These are phyloP conservation scores for Aspergillus homomorphus DNA, from an alignment of 495 filamentous ascomycete genomes.

Conservation along the genomic window DNA sequence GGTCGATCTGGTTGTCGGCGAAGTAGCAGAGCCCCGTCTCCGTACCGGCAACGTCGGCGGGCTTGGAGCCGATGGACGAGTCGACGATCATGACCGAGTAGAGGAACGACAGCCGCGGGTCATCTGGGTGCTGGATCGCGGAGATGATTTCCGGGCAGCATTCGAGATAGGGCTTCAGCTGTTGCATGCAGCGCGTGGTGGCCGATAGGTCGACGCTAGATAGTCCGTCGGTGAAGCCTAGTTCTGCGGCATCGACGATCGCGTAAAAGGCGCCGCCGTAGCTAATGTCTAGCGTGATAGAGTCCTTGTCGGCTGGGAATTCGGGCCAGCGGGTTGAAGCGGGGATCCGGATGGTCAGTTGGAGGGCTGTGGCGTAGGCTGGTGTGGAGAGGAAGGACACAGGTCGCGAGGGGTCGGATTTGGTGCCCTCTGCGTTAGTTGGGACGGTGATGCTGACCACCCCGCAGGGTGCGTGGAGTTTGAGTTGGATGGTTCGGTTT, in stretches of 20 bases:
- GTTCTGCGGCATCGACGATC: conserved; percentile 15
- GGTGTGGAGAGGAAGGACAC: conserved; percentile 28
- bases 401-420: conserved; percentile 7
- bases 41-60: conserved; percentile 9
- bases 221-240: conserved; percentile 22
- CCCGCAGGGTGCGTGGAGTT: conserved; percentile 13
- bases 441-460: conserved; percentile 9
- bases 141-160: conserved; percentile 12
- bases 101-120: conserved; percentile 20
- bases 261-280: conserved; percentile 31
- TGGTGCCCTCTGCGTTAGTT: not conserved
- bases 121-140: conserved; percentile 20
- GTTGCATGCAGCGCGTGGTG: conserved; percentile 11
- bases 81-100: conserved; percentile 29
- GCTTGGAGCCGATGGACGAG: conserved; percentile 9
- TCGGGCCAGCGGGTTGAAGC: conserved; percentile 22
- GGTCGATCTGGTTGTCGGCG: conserved; percentile 26
- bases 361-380: conserved; percentile 19
- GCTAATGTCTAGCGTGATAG: conserved; percentile 19
- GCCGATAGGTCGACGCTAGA: conserved; percentile 16
- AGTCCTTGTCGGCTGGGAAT: conserved; percentile 8
- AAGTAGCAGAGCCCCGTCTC: conserved; percentile 27
- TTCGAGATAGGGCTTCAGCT: conserved; percentile 19
- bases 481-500: not conserved
- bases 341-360: conserved; percentile 20